Evolutionary conservation across 805 yeast species (phyloP), one percentile per base, ranked within the genome.

Genomic region (Candida xiaguanensis): DNA sequence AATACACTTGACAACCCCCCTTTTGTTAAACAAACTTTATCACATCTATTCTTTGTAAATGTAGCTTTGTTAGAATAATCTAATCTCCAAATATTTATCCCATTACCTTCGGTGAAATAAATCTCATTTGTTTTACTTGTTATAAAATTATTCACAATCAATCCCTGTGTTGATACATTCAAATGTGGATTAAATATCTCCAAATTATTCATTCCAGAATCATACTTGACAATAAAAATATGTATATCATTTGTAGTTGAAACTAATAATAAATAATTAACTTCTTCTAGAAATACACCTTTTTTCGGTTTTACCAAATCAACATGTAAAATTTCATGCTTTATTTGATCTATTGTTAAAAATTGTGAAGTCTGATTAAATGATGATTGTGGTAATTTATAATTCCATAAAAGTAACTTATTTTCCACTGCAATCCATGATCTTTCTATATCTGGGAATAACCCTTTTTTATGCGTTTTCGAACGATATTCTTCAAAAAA

Each of bases 351-450:
- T 37, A 91, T 84, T 7, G 88, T 78, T 50, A 81, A 80, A 53
- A 80, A 85, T 43, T 84, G 91, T 19, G 72, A 46, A 12, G 62
- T 46, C 34, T 54, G 58, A 47, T 64, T 65, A 43, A 67, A 66
- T 9, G 72, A 65, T 16, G 76, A 74, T 20, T 75, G 72, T 3
- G 72, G 71, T 9, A 78, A 70, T 41, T 74, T 76, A 54, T 82
- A 79, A 58, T 89, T 83, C 98, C 98, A 93, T 17, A 95, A 70
- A 24, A 85, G 76, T 51, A 91, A 68, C 51, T 84, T 83, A 56
- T 83, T 82, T 53, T 88, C 97, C 23, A 82, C 77, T 3, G 84
- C 78, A 23, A 91, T 74, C 96, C 97, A 93, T 11, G 90, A 79
- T 43, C 95, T 77, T 45, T 78, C 76, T 22, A 93, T 73, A 42